Conservation (phyloP, 805 yeast species). For the Ogataea paraovalis region DNA sequence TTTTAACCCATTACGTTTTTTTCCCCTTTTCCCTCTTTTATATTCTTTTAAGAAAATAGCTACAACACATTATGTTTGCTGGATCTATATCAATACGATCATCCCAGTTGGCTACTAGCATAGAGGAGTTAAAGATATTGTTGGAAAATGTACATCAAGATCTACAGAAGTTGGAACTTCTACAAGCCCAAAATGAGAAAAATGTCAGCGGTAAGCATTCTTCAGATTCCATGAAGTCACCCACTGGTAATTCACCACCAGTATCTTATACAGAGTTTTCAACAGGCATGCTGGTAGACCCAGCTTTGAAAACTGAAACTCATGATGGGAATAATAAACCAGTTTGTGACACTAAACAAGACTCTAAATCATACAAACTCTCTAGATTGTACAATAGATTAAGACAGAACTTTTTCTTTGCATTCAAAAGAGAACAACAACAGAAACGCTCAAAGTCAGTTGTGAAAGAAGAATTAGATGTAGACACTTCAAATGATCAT, state of each 20-base stretch:
- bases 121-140: conserved; percentile 11
- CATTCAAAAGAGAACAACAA: conserved; percentile 10
- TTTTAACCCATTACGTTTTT: no score
- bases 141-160: conserved; percentile 12
- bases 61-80: no score
- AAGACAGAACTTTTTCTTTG: conserved; percentile 11
- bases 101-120: conserved; percentile 8
- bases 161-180: no score
- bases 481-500: not conserved
- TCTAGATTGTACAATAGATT: conserved; percentile 15
- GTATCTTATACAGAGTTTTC: no score
- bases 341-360: not conserved
- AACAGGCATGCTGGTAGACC: no score
- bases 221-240: no score
- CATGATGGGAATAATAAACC: no score
- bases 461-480: not conserved
- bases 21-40: not conserved
- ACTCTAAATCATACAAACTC: conserved; percentile 10
- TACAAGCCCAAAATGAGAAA: no score
- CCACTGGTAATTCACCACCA: no score
- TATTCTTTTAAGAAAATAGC: no score
- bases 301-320: no score
- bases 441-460: not conserved
- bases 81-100: conserved; percentile 15
- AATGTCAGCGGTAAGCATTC: no score